Evolutionary conservation across 148 eudicot genomes (phyloP), one percentile per base, ranked within the genome.

Genomic region (Nyssa sinensis): DNA sequence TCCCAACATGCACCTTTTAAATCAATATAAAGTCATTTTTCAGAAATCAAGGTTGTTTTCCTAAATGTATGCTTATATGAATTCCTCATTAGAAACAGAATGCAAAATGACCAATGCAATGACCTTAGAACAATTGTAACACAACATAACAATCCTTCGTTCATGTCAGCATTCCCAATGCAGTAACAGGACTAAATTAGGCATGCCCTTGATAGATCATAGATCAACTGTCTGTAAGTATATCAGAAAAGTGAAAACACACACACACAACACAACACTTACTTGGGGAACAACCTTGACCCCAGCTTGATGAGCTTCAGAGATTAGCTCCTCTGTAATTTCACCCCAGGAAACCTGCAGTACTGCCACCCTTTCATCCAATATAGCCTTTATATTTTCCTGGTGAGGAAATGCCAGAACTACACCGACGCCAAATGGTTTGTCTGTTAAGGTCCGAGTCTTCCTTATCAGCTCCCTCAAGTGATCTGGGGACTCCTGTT

Each of bases 281-380:
- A 94, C 98, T 75, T 94, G 98, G 49, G 94, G 97, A 85, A 94
- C 91, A 81, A 94, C 88, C 81, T 87, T 94, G 51, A 94, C 94
- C 31, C 96, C 96, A 25, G 92, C 96, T 76, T 77, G 79, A 84
- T 92, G 98, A 77, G 96, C 96, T 85, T 79, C 77, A 71, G 27
- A 72, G 31, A 94, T 92, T 39, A 92, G 83, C 59, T 92, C 96
- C 69, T 90, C 64, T 2, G 97, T 75, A 71, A 86, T 88, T 68
- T 92, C 94, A 32, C 98, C 98, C 98, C 97, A 94, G 58, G 87
- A 94, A 66, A 92, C 78, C 72, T 94, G 92, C 85, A 94, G 81
- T 58, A 94, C 81, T 4, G 91, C 88, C 64, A 94, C 98, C 69
- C 86, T 92, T 76, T 92, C 98, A 34, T 92, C 96, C 32, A 94